These are phyloP conservation scores for Neodidymelliopsis sp. DNA, from an alignment of 2,329 filamentous ascomycete genomes.

Conservation along the genomic window DNA sequence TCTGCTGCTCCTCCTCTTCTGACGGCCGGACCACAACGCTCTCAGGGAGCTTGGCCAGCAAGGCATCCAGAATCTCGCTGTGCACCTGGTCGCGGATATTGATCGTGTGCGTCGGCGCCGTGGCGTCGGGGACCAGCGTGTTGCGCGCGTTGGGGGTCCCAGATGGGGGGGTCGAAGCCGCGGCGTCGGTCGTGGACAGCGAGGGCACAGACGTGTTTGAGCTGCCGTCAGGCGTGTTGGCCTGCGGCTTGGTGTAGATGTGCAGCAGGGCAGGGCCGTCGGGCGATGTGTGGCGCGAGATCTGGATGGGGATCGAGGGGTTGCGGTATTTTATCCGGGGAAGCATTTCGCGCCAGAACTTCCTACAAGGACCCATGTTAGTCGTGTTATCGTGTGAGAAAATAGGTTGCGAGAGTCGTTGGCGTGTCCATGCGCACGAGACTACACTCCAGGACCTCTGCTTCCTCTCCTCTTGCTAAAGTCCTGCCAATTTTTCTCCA, in stretches of 20 bases:
- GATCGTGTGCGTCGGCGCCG: constrained; percentile 53
- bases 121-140: constrained; percentile 38
- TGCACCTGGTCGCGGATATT: constrained; percentile 69
- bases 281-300: constrained; percentile 67
- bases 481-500: too few species aligned
- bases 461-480: too few species aligned
- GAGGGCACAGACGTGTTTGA: constrained; percentile 20
- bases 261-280: constrained; percentile 50
- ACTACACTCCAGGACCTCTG: too few species aligned
- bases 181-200: constrained; percentile 21
- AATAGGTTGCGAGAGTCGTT: neutral
- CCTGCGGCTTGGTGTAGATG: constrained; percentile 37
- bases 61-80: constrained; percentile 67
- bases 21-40: constrained; percentile 62
- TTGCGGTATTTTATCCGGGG: constrained; percentile 95
- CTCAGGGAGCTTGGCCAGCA: constrained; percentile 70
- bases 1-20: constrained; percentile 65
- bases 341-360: constrained; percentile 86
- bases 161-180: constrained; percentile 25
- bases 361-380: constrained; percentile 60
- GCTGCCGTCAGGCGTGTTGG: constrained; percentile 11
- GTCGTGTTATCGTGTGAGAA: neutral
- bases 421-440: neutral
- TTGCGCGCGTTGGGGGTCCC: constrained; percentile 32
- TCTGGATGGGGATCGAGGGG: constrained; percentile 80